Evolutionary conservation across 768 basidiomycete species (phyloP).

Genomic region (Lentinula raphanica): DNA sequence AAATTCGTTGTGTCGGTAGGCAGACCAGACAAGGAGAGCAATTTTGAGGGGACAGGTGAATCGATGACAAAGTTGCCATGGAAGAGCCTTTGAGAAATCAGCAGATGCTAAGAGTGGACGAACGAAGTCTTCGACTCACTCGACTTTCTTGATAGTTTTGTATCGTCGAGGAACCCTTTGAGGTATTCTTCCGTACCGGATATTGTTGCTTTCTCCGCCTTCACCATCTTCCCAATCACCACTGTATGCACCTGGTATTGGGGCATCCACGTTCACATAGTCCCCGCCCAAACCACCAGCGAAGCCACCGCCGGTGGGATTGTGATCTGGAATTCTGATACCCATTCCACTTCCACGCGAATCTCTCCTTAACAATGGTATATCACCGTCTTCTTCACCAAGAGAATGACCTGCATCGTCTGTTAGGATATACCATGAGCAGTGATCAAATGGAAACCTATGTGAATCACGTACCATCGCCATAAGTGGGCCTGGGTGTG

Average conservation of each 20-base stretch:
- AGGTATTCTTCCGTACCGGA: conserved; percentile 87
- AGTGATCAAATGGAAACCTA: conserved; percentile 22
- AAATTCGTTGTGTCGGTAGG: conserved; percentile 23
- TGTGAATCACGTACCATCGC: conserved; percentile 35
- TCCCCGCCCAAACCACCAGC: conserved; percentile 4
- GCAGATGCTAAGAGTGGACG: background rate
- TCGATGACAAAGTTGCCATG: conserved; percentile 94
- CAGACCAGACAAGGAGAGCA: conserved; percentile 56
- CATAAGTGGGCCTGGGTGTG: conserved; percentile 9
- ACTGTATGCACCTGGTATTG: conserved; percentile 40
- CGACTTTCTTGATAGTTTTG: conserved; percentile 92
- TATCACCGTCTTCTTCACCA: conserved; percentile 54
- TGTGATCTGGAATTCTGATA: conserved; percentile 20
- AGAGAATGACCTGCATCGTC: conserved; percentile 22
- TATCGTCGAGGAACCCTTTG: conserved; percentile 84
- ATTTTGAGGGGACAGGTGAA: conserved; percentile 83
- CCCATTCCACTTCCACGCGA: conserved; percentile 15
- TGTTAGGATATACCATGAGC: background rate
- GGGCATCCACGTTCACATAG: conserved; percentile 11
- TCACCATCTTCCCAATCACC: conserved; percentile 28
- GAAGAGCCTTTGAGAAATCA: conserved; percentile 49
- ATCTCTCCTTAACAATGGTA: conserved; percentile 57
- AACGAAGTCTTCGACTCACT: conserved; percentile 39
- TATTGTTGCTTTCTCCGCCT: conserved; percentile 46
- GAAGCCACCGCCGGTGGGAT: conserved; percentile 18